These are phyloP conservation scores for Colletotrichum abscissum DNA, from an alignment of 2,329 filamentous ascomycete species.

Conservation along the genomic window DNA sequence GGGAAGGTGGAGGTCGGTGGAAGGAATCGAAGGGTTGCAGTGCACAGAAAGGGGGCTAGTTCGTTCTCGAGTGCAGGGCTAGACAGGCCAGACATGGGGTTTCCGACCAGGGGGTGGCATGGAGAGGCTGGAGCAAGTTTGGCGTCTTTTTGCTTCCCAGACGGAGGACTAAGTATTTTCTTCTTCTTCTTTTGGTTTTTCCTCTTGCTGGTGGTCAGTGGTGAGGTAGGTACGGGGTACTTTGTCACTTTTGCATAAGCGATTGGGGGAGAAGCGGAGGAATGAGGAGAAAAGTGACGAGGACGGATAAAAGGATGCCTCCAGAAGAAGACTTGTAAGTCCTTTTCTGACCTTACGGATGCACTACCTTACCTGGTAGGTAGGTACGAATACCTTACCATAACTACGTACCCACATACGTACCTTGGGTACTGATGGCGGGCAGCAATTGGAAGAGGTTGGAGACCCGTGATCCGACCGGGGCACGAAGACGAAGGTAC, in stretches of 20 bases:
- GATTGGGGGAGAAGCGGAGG: not conserved
- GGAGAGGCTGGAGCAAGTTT: slow-evolving; percentile 13
- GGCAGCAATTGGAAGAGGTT: not conserved
- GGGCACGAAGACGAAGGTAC: not conserved
- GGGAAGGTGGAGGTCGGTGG: slow-evolving; percentile 26
- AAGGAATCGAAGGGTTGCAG: slow-evolving; percentile 37
- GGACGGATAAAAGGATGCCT: not conserved
- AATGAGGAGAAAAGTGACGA: not conserved
- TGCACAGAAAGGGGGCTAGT: slow-evolving; percentile 34
- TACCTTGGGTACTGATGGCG: no score
- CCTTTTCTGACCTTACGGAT: not conserved
- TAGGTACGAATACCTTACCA: no score
- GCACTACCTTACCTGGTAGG: not conserved
- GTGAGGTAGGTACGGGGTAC: no score
- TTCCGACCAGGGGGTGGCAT: slow-evolving; percentile 28
- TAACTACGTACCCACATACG: not conserved
- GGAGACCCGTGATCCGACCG: not conserved
- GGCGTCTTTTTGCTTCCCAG: not conserved
- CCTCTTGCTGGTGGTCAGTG: not conserved
- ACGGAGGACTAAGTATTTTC: no score
- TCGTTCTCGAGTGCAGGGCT: slow-evolving; percentile 32
- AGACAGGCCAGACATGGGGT: slow-evolving; percentile 33
- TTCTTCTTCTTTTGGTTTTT: not conserved
- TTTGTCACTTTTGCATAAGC: not conserved
- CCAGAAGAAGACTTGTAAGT: not conserved